Conservation (phyloP, 148 eudicot genomes). For the Chenopodium formosanum region DNA sequence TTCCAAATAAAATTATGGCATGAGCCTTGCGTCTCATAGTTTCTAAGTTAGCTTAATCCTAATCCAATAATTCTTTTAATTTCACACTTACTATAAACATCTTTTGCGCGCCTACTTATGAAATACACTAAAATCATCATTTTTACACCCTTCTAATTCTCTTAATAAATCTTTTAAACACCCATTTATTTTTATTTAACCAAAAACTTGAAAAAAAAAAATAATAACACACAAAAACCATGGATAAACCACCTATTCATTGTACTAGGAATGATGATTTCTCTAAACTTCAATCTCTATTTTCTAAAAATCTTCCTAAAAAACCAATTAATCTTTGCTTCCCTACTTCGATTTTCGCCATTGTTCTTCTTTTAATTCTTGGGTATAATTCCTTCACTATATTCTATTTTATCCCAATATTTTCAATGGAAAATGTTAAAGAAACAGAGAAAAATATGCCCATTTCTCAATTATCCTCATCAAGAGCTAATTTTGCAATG, state of each 20-base stretch:
- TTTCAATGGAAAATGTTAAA: conserved; percentile 34
- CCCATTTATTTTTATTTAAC: not conserved
- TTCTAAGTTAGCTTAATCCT: not conserved
- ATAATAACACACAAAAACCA: conserved; percentile 18
- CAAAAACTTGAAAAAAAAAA: conserved; percentile 11
- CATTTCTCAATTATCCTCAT: conserved; percentile 16
- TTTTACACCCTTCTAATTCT: not conserved
- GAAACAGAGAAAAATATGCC: conserved; percentile 24
- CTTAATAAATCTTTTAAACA: not conserved
- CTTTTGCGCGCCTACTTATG: conserved; percentile 1
- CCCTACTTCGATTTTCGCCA: conserved; percentile 34
- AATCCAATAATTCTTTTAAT: not conserved
- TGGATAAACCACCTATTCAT: conserved; percentile 27
- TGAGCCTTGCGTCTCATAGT: not conserved
- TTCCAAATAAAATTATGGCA: not conserved
- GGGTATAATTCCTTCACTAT: conserved; percentile 37
- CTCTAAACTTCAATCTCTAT: conserved; percentile 19
- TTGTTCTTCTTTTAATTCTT: conserved; percentile 34
- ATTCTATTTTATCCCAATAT: conserved; percentile 30
- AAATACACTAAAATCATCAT: conserved; percentile 1
- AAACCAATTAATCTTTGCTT: conserved; percentile 28
- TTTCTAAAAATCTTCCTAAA: conserved; percentile 19
- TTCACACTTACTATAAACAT: not conserved
- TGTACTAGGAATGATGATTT: conserved; percentile 19
- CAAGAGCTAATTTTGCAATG: conserved; percentile 9